A percentile compares a stretch with the other conserved stretches of the same genome.
Evolutionary conservation across 164 flowering plant species (phyloP).

Genomic region (Echeveria elegans): DNA sequence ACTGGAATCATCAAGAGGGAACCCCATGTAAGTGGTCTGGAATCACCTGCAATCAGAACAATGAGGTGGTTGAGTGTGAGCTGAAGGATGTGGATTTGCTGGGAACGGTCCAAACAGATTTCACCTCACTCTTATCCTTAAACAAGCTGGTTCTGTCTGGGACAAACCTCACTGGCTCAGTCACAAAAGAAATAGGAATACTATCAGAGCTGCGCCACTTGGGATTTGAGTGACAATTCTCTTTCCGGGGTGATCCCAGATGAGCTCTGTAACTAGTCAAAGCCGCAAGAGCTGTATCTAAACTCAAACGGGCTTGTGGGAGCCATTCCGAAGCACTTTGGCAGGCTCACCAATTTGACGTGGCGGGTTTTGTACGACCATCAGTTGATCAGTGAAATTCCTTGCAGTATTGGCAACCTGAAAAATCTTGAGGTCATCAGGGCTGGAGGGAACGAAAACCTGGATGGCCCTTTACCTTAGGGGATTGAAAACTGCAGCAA

Average conservation of each 20-base stretch:
- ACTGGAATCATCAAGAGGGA: slow-evolving; percentile 36
- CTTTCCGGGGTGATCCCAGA: slow-evolving; percentile 55
- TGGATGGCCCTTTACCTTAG: slow-evolving; percentile 50
- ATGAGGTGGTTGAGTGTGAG: slow-evolving; percentile 34
- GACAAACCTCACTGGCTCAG: slow-evolving; percentile 60
- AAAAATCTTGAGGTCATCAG: slow-evolving; percentile 40
- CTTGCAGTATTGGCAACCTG: slow-evolving; percentile 48
- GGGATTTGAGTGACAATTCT: slow-evolving; percentile 54
- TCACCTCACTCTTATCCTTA: slow-evolving; percentile 35
- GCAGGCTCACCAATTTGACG: slow-evolving; percentile 43
- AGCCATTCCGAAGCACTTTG: slow-evolving; percentile 43
- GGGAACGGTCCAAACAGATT: slow-evolving; percentile 42
- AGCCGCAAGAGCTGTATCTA: slow-evolving; percentile 40
- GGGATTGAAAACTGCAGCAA: slow-evolving; percentile 62
- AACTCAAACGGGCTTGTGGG: slow-evolving; percentile 57
- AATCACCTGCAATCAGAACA: slow-evolving; percentile 34
- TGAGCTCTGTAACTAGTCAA: slow-evolving; percentile 36
- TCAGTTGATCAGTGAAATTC: slow-evolving; percentile 56
- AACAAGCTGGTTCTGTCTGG: slow-evolving; percentile 43
- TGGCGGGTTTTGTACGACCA: slow-evolving; percentile 53
- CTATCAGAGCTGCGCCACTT: slow-evolving; percentile 28
- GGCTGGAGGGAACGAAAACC: slow-evolving; percentile 76
- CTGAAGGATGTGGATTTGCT: slow-evolving; percentile 47
- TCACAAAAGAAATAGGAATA: slow-evolving; percentile 37
- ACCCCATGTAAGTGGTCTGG: slow-evolving; percentile 66